Base-by-base conservation (phyloP, 306 rosid genomes). In the Pyrus communis region DNA sequence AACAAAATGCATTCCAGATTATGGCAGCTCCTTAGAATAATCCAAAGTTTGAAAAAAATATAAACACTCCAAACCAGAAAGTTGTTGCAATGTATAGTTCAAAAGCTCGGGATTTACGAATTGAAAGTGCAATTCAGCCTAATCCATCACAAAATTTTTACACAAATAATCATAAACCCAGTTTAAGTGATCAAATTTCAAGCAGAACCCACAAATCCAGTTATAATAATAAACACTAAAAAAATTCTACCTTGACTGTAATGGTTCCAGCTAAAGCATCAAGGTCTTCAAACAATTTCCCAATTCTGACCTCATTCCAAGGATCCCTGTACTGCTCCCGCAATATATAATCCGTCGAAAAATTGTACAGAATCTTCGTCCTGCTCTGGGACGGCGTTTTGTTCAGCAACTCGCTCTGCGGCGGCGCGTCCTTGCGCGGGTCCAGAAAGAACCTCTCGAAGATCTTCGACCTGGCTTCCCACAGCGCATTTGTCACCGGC, bases 221-320 rank as follows among this genome's bases (percentile, higher is more conserved):
- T 55, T 73, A 78, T 35, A 18, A 28, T 25, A 75, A 23, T 30
- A 75, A 75, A 72, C 17, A 23, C 62, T 23, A 7, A 45, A 45
- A 3, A 63, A 68, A 35, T 21, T 18, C 33, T 28, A 95, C 97
- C 97, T 93, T 92, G 14, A 91, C 96, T 25, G 96, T 87, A 80
- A 95, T 91, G 73, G 96, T 89, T 28, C 99, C 97, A 75, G 97
- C 99, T 12, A 95, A 70, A 33, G 99, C 99, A 79, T 95, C 97
- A 74, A 95, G 99, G 78, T 95, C 99, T 82, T 95, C 97, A 1
- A 95, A 88, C 88, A 92, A 73, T 74, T 92, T 95, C 33, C 99
- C 99, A 65, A 92, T 88, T 25, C 99, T 73, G 5, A 89, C 89
- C 88, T 92, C 97, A 61, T 91, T 95, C 99, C 99, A 95, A 2